Evolutionary conservation across 495 filamentous ascomycete species (phyloP).

Genomic region (Penicillium macrosclerotiorum): DNA sequence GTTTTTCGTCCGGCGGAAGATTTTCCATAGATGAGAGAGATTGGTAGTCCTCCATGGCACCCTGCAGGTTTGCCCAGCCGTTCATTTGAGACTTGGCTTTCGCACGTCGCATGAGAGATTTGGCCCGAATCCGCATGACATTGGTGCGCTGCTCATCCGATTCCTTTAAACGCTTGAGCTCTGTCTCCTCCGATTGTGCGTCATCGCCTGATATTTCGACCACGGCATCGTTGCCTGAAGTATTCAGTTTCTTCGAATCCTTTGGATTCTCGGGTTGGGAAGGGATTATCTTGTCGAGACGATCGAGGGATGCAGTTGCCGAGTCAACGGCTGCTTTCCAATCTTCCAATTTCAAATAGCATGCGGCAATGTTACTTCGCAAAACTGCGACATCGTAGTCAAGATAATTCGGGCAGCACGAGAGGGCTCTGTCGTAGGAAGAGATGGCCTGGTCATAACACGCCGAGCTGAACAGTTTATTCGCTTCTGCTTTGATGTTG

Average conservation of each 20-base stretch:
- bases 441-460: conserved; percentile 84
- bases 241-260: conserved; percentile 8
- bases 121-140: conserved; percentile 74
- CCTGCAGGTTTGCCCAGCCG: conserved; percentile 79
- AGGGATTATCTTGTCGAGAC: conserved; percentile 60
- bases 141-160: conserved; percentile 55
- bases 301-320: conserved; percentile 71
- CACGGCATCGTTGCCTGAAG: conserved; percentile 31
- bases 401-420: conserved; percentile 80
- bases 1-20: conserved; percentile 61
- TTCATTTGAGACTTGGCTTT: conserved; percentile 67
- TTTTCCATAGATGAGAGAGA: conserved; percentile 52
- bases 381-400: conserved; percentile 66
- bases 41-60: conserved; percentile 77
- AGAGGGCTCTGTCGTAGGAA: conserved; percentile 81
- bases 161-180: conserved; percentile 48
- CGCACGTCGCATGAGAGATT: conserved; percentile 82
- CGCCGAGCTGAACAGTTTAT: conserved; percentile 67
- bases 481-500: conserved; percentile 73
- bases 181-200: conserved; percentile 59
- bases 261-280: conserved; percentile 25
- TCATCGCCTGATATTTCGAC: conserved; percentile 55
- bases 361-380: conserved; percentile 48
- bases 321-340: conserved; percentile 80
- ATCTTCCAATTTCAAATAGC: conserved; percentile 79